Evolutionary conservation across 352 stramenopile species (phyloP).

Genomic region (Thalassiosira mediterranea): DNA sequence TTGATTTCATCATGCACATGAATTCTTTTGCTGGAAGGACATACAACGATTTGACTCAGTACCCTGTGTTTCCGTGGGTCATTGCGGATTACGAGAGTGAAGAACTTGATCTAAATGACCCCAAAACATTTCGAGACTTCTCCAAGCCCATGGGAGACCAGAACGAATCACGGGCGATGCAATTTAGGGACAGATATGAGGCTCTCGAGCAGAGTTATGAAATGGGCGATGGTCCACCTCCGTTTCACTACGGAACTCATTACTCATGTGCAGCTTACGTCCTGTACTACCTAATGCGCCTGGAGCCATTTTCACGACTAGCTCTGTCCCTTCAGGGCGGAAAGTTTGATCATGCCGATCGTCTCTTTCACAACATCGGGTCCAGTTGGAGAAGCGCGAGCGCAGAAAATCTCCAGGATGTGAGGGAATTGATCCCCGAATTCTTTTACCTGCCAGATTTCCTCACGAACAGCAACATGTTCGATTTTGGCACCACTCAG

Average conservation of each 20-base stretch:
- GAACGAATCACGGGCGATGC: conserved; percentile 87
- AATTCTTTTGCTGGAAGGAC: conserved; percentile 93
- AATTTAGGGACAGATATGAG: conserved; percentile 94
- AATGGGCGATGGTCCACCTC: conserved; percentile 87
- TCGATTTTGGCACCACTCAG: conserved; percentile 88
- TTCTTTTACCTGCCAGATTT: conserved; percentile 91
- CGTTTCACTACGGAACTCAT: conserved; percentile 99
- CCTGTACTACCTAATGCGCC: conserved; percentile 97
- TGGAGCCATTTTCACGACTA: conserved; percentile 98
- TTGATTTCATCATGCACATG: conserved; percentile 96
- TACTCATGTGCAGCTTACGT: conserved; percentile 95
- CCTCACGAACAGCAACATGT: conserved; percentile 87
- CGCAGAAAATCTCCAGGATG: conserved; percentile 88
- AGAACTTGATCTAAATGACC: conserved; percentile 93
- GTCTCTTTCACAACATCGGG: conserved; percentile 94
- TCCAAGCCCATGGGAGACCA: conserved; percentile 97
- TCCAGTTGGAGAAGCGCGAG: conserved; percentile 93
- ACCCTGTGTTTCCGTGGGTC: conserved; percentile 99
- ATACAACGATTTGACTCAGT: conserved; percentile 93
- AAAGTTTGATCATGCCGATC: conserved; percentile 94
- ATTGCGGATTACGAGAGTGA: conserved; percentile 95
- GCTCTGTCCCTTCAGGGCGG: conserved; percentile 94
- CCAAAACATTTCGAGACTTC: conserved; percentile 93
- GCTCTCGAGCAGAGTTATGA: conserved; percentile 86
- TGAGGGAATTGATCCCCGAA: conserved; percentile 88